Evolutionary conservation across 345 rosid genomes (phyloP), one percentile per base, ranked within the genome.

Genomic region (Brassica incana): DNA sequence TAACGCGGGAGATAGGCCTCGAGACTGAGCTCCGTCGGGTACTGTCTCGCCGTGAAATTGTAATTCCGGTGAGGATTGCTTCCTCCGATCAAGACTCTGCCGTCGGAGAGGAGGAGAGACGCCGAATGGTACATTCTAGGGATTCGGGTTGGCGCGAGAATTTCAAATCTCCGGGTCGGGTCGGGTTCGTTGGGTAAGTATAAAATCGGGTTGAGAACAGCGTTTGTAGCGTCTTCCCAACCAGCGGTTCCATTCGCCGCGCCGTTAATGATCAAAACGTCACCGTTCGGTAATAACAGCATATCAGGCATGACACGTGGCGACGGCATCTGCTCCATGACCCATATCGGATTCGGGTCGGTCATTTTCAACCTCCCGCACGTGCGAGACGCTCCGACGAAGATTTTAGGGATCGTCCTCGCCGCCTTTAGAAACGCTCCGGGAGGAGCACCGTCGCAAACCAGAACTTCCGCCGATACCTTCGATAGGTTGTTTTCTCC

Each of bases 91-190:
- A 94, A 77, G 18, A 94, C 82, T 74, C 97, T 86, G 18, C 95
- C 97, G 65, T 94, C 98, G 60, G 90, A 86, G 73, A 90, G 78
- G 30, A 94, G 84, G 48, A 82, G 80, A 3, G 95, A 92, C 0
- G 93, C 66, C 0, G 98, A 89, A 74, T 94, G 97, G 82, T 94
- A 94, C 95, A 94, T 88, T 27, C 97, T 82, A 7, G 97, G 87
- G 33, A 79, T 83, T 5, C 15, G 81, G 2, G 88, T 63, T 18
- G 91, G 88, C 74, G 77, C 75, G 33, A 90, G 84, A 11, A 92
- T 82, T 8, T 68, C 81, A 38, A 94, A 94, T 80, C 96, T 84
- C 66, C 79, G 78, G 71, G 77, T 59, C 82, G 87, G 79, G 32
- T 84, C 84, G 5, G 69, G 60, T 23, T 73, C 84, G 6, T 82